Evolutionary conservation across 2,329 filamentous ascomycete species (phyloP).

Genomic region (Triangularia setosa): DNA sequence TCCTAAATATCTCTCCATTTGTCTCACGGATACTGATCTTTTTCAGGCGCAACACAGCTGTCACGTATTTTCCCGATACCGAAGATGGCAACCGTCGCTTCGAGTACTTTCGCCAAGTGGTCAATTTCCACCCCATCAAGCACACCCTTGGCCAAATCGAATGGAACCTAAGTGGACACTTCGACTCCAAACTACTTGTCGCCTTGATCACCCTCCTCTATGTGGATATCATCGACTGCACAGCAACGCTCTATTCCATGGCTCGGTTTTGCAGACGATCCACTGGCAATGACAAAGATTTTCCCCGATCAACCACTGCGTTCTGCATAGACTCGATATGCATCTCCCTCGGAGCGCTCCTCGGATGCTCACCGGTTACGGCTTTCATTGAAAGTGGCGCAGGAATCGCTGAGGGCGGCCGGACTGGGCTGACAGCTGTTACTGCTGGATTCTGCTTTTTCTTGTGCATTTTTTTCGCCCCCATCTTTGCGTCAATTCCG

Average conservation of each 20-base stretch:
- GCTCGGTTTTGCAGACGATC: conserved; percentile 64
- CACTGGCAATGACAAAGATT: conserved; percentile 63
- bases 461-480: conserved; percentile 69
- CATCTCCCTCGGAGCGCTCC: conserved; percentile 66
- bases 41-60: conserved; percentile 56
- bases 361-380: conserved; percentile 68
- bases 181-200: conserved; percentile 61
- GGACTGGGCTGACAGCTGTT: conserved; percentile 69
- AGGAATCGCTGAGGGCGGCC: conserved; percentile 70
- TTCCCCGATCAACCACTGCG: conserved; percentile 78
- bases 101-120: conserved; percentile 69
- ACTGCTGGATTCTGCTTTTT: conserved; percentile 67
- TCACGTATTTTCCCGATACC: conserved; percentile 71
- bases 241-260: conserved; percentile 78
- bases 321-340: conserved; percentile 69
- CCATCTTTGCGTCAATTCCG: conserved; percentile 72
- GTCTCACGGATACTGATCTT: neutral
- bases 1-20: neutral
- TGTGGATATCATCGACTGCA: conserved; percentile 75
- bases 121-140: conserved; percentile 67
- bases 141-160: conserved; percentile 60
- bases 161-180: conserved; percentile 56
- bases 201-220: conserved; percentile 76
- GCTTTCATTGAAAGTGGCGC: conserved; percentile 73
- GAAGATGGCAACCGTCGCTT: conserved; percentile 60